These are phyloP conservation scores for Colletotrichum falcatum DNA, from an alignment of 2,329 filamentous ascomycete genomes.

Conservation along the genomic window DNA sequence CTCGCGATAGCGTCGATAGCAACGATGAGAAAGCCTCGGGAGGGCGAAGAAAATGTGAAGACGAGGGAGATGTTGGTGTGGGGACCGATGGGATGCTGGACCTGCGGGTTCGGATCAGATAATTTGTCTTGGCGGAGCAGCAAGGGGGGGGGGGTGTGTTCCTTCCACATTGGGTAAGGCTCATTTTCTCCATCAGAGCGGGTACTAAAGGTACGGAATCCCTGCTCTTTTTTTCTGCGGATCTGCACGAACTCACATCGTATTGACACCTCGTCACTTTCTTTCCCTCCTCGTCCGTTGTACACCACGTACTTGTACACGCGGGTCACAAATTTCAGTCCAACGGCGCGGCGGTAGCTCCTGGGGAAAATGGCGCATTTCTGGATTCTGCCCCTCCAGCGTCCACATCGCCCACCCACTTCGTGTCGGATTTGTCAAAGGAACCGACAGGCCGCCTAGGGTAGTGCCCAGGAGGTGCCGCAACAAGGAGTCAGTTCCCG, in stretches of 20 bases:
- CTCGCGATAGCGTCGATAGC: slow-evolving; percentile 7
- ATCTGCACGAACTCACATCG: slow-evolving; percentile 30
- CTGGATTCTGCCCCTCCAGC: background rate
- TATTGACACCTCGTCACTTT: slow-evolving; percentile 11
- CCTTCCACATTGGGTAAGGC: slow-evolving; percentile 23
- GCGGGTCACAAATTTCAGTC: background rate
- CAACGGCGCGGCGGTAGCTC: background rate
- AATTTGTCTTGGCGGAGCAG: slow-evolving; percentile 40
- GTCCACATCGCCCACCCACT: slow-evolving; percentile 33
- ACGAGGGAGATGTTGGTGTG: slow-evolving; percentile 13
- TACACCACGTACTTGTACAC: background rate
- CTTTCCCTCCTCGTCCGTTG: background rate
- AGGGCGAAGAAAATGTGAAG: slow-evolving; percentile 6
- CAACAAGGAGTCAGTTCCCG: slow-evolving; percentile 16
- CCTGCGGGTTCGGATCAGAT: slow-evolving; percentile 42
- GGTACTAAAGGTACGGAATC: slow-evolving; percentile 12
- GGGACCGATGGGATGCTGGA: slow-evolving; percentile 33
- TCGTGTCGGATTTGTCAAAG: slow-evolving; percentile 24
- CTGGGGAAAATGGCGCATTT: slow-evolving; percentile 40
- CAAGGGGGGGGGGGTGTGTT: slow-evolving; percentile 1
- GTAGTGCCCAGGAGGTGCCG: background rate
- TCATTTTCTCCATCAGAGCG: background rate
- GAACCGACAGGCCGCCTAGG: slow-evolving; percentile 5
- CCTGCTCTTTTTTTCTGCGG: slow-evolving; percentile 16
- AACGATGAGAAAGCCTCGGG: background rate